These are phyloP conservation scores for Trapa incisa DNA, from an alignment of 345 rosid genomes.

Conservation along the genomic window DNA sequence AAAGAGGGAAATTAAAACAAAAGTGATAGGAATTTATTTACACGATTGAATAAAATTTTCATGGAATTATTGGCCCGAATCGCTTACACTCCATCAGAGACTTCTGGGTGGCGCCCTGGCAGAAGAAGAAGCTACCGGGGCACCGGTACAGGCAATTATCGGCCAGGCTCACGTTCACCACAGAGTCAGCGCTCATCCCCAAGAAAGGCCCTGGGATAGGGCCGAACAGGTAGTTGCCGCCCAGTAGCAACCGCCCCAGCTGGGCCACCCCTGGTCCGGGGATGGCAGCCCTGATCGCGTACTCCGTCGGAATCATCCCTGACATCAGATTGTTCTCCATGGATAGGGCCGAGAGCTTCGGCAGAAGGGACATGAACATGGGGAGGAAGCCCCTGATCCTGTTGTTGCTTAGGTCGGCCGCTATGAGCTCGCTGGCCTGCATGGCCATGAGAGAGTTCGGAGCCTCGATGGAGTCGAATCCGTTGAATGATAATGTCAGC, in stretches of 20 bases:
- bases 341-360: conserved; percentile 31
- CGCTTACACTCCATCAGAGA: conserved; percentile 53
- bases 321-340: conserved; percentile 29
- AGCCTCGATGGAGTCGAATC: conserved; percentile 41
- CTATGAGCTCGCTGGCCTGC: conserved; percentile 36
- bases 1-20: no score
- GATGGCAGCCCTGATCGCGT: conserved; percentile 21
- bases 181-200: conserved; percentile 42
- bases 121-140: conserved; percentile 56
- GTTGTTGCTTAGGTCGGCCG: conserved; percentile 31
- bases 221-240: conserved; percentile 75
- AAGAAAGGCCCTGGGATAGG: conserved; percentile 53
- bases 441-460: conserved; percentile 18
- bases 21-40: background rate
- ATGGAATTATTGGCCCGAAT: conserved; percentile 36
- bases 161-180: conserved; percentile 41
- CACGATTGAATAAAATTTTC: background rate
- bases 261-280: conserved; percentile 37
- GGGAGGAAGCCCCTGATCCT: conserved; percentile 24
- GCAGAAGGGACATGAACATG: conserved; percentile 23
- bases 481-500: conserved; percentile 60
- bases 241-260: conserved; percentile 62
- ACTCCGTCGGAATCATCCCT: conserved; percentile 32
- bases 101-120: conserved; percentile 63
- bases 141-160: conserved; percentile 71